Base-by-base conservation (phyloP, 202 grass and related monocot genomes). In the Musa balbisiana region DNA sequence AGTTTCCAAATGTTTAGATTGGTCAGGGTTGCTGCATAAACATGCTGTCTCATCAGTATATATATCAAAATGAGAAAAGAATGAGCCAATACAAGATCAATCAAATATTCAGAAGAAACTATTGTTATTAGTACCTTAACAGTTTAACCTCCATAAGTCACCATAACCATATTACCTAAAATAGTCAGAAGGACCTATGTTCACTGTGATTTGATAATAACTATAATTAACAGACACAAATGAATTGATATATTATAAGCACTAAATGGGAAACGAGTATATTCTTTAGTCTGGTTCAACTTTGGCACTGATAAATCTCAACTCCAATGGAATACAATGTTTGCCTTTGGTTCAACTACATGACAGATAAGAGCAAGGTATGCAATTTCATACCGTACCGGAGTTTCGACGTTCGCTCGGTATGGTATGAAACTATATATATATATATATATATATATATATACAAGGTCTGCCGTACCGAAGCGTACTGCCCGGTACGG, bases 1-100 rank as follows among this genome's bases (percentile, higher is more conserved):
- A 9, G 94, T 97, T 90, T 97, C 94, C 82, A 97, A 80, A 69
- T 98, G 94, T 78, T 98, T 98, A 27, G 94, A 98, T 78, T 98
- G 94, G 88, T 98, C 94, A 58, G 94, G 94, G 67, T 98, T 98
- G 85, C 94, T 98, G 82, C 49, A 84, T 76, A 62, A 73, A 80
- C 80, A 53, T 55, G 68, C n/a, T 24, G 58, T 71, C 12, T 67
- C 56, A 43, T 81, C 50, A 56, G 52, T 27, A 74, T 33, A 27
- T 15, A 74, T 8, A 56, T 29, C 9, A 29, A 74, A 56, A 21
- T 74, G 16, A 29, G 8, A 10, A 27, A 23, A 8, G 3, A 73
- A 74, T 4, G 8, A 13, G 10, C 22, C 24, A 73, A 27, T 20
- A 19, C 16, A 51, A 50, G 20, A 69, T 33, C 43, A 49, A 65